Conservation (phyloP, 2,329 filamentous ascomycete species). For the Cladophialophora bantiana region DNA sequence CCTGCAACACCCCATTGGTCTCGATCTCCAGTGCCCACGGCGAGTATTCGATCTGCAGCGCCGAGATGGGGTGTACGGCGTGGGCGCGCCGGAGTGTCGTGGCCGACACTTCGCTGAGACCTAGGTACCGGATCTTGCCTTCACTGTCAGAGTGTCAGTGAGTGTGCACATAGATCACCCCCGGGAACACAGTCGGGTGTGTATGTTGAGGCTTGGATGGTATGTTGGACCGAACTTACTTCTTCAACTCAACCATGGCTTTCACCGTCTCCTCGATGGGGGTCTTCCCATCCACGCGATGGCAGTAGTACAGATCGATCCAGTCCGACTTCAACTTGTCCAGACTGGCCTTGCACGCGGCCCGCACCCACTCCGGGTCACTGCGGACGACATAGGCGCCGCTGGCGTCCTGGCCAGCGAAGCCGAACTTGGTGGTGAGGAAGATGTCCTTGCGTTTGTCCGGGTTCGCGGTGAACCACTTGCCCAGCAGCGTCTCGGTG, state of each 20-base stretch:
- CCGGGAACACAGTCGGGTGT: background rate
- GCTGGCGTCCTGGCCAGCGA: slow-evolving; percentile 7
- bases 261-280: slow-evolving; percentile 55
- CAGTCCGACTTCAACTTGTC: slow-evolving; percentile 47
- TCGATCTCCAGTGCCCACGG: slow-evolving; percentile 58
- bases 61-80: slow-evolving; percentile 55
- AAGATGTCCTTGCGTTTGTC: slow-evolving; percentile 36
- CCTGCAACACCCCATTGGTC: slow-evolving; percentile 49
- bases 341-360: slow-evolving; percentile 48
- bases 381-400: slow-evolving; percentile 42
- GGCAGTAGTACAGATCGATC: slow-evolving; percentile 55
- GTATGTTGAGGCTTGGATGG: no score
- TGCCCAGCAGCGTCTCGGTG: slow-evolving; percentile 44
- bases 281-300: slow-evolving; percentile 52
- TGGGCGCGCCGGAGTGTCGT: slow-evolving; percentile 56
- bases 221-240: slow-evolving; percentile 45
- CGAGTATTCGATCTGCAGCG: slow-evolving; percentile 60
- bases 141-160: slow-evolving; percentile 31
- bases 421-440: slow-evolving; percentile 33
- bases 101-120: slow-evolving; percentile 56
- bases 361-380: slow-evolving; percentile 48
- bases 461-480: slow-evolving; percentile 35
- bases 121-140: slow-evolving; percentile 60
- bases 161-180: background rate
- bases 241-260: slow-evolving; percentile 54